Base-by-base conservation (phyloP, 2,329 filamentous ascomycete species). In the Verticillium nonalfalfae region DNA sequence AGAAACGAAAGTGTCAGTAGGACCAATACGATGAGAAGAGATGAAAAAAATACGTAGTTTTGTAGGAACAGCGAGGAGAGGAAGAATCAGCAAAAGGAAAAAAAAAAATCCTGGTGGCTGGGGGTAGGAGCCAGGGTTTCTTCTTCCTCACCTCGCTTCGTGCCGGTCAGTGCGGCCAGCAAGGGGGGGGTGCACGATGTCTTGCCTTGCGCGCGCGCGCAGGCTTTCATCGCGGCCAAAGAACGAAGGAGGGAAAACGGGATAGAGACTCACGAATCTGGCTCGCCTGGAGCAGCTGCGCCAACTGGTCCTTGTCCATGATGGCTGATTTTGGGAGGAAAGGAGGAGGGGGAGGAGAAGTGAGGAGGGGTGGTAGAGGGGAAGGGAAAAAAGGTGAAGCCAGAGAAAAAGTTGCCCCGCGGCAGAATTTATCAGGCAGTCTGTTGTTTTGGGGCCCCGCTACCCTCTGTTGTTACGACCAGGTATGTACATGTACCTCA, bases 251-350 rank as follows among this genome's bases (percentile, higher is more conserved):
- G 56, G 61, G 59, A 18, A 5, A 21, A 9, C 7, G 26, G 5
- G 45, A 50, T n/a, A 26, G 4, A n/a, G 15, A 50, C 45, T 50
- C 45, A 50, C 91, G 93, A 75, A 92, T 87, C 78, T 96, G 85
- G 71, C 94, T 88, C 78, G 90, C 89, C 83, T 95, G 86, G 74
- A 97, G 86, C 78, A 97, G 87, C 80, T 90, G 84, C 68, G 95
- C 84, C 74, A 97, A 93, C 79, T 90, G 87, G 76, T 91, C 88
- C 71, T 78, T 78, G 67, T 79, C 77, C 76, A 79, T 78, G 62
- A 61, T 72, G 45, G 54, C 39, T 50, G 34, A 33, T 35, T 21
- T 50, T 50, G 21, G n/a, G 4, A n/a, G 39, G 26, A 26, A 26
- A n/a, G n/a, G n/a, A 15, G 39, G 38, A 56, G 58, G 52, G 57